Conservation (phyloP, 345 rosid species). For the Carallia brachiata region DNA sequence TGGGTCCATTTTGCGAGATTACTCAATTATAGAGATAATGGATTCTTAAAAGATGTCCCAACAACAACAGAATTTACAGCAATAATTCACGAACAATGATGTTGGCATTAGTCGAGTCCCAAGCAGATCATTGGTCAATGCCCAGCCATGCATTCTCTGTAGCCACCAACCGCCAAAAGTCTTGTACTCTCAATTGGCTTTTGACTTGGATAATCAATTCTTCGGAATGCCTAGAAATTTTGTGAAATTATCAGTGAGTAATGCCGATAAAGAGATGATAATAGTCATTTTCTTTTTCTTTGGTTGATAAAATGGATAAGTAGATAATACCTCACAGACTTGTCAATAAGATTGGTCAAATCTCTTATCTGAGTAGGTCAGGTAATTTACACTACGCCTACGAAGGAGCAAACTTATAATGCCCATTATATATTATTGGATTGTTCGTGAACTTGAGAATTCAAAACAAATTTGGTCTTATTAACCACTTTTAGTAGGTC, state of each 20-base stretch:
- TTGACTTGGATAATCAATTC: not conserved
- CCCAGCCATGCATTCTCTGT: conserved; percentile 7
- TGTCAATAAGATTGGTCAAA: too few relatives aligned
- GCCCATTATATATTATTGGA: too few relatives aligned
- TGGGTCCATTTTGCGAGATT: conserved; percentile 3
- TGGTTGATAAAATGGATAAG: too few relatives aligned
- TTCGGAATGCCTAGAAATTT: not conserved
- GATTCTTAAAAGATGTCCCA: not conserved
- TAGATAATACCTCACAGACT: too few relatives aligned
- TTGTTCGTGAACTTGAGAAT: too few relatives aligned
- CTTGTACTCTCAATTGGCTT: not conserved
- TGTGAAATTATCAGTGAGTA: not conserved
- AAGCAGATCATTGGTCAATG: conserved; percentile 7
- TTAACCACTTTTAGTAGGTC: too few relatives aligned
- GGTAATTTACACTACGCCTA: too few relatives aligned
- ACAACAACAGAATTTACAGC: not conserved
- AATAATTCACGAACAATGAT: conserved; percentile 2
- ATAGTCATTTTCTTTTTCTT: too few relatives aligned
- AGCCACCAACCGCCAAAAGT: conserved; percentile 7
- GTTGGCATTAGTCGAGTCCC: not conserved
- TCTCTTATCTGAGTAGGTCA: too few relatives aligned
- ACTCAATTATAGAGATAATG: conserved; percentile 17
- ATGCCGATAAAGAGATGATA: too few relatives aligned
- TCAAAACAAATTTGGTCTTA: too few relatives aligned
- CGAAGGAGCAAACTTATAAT: too few relatives aligned